Conservation (phyloP, 805 yeast genomes). For the Ogataea neopini region DNA sequence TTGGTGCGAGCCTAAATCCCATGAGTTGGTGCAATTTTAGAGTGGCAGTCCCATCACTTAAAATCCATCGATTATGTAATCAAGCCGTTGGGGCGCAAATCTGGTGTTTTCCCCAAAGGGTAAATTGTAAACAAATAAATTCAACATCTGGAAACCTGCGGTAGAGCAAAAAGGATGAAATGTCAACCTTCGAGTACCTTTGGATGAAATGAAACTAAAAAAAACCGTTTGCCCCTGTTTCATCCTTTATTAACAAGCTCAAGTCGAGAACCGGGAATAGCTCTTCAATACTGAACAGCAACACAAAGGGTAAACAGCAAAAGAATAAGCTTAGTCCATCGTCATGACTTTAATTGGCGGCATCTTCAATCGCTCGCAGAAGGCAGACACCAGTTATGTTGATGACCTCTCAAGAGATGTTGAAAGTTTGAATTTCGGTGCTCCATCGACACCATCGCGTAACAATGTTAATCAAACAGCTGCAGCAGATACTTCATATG, state of each 20-base stretch:
- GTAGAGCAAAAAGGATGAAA: constrained; percentile 4
- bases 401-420: constrained; percentile 38
- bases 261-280: background rate
- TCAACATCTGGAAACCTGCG: constrained; percentile 6
- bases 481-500: constrained; percentile 25
- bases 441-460: constrained; percentile 28
- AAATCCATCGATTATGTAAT: too few species aligned
- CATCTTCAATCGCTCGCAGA: constrained; percentile 31
- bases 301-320: background rate
- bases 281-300: background rate
- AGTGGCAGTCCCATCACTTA: too few species aligned
- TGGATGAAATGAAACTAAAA: background rate
- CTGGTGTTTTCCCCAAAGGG: constrained; percentile 5
- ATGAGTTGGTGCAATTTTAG: too few species aligned
- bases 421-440: constrained; percentile 34
- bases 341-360: constrained; percentile 34
- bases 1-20: too few species aligned
- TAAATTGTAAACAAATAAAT: constrained; percentile 9
- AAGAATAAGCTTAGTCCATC: background rate
- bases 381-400: constrained; percentile 29
- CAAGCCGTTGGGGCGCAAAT: background rate
- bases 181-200: background rate
- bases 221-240: background rate
- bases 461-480: constrained; percentile 9
- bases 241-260: background rate